phyloP scores from a whole-genome alignment of 2,329 filamentous ascomycete species.

The Leptosphaerulina australis region DNA sequence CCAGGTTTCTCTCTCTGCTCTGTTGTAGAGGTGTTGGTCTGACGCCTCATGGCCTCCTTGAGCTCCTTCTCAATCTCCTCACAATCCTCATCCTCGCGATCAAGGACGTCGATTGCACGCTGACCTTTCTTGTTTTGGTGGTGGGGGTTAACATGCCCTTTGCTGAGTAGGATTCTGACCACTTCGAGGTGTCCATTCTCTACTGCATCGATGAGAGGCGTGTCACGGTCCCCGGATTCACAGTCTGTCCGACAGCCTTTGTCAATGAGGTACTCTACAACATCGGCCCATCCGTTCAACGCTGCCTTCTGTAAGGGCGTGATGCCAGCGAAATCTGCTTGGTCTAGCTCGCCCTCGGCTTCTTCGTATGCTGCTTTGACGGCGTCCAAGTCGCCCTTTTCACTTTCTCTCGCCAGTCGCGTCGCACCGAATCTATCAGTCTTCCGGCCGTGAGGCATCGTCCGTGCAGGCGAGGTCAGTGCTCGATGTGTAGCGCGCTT shows the following conservation, averaged over 20 bases:
- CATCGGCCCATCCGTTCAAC: constrained; percentile 81
- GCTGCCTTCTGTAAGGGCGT: constrained; percentile 93
- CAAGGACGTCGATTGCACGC: constrained; percentile 85
- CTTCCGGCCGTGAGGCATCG: constrained; percentile 81
- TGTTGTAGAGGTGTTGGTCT: constrained; percentile 58
- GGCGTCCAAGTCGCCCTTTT: constrained; percentile 78
- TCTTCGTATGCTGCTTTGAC: constrained; percentile 77
- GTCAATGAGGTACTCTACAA: constrained; percentile 84
- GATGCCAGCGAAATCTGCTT: constrained; percentile 93
- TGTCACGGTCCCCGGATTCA: constrained; percentile 77
- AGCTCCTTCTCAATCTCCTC: constrained; percentile 78
- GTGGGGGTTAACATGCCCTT: constrained; percentile 83
- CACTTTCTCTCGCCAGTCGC: constrained; percentile 85
- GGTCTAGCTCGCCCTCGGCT: constrained; percentile 84
- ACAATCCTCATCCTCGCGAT: constrained; percentile 75
- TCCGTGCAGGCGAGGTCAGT: constrained; percentile 55
- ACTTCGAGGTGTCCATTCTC: constrained; percentile 93
- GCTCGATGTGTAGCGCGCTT: constrained; percentile 67
- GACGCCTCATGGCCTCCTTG: constrained; percentile 60
- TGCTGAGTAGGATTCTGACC: constrained; percentile 79
- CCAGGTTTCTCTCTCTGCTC: constrained; percentile 46
- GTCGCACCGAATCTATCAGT: constrained; percentile 93
- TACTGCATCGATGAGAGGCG: constrained; percentile 91
- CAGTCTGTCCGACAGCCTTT: constrained; percentile 85
- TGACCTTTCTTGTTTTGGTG: constrained; percentile 91